Evolutionary conservation across 2,329 filamentous ascomycete genomes (phyloP).

Genomic region (Alternaria sp.): DNA sequence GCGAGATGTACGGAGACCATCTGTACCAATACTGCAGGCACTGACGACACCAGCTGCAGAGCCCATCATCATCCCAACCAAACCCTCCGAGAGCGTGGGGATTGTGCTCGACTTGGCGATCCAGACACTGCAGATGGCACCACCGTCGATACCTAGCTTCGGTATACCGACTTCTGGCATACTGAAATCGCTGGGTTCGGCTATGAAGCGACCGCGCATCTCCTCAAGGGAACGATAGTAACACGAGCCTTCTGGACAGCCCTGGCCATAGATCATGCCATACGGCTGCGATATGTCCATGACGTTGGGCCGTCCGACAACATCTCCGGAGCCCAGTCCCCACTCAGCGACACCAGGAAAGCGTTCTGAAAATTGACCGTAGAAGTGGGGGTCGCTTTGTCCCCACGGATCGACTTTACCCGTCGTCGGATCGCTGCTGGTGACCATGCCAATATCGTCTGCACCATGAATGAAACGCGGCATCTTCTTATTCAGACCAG

Average conservation of each 20-base stretch:
- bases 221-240: slow-evolving; percentile 81
- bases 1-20: slow-evolving; percentile 67
- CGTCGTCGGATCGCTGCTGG: slow-evolving; percentile 78
- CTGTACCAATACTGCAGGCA: slow-evolving; percentile 77
- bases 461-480: slow-evolving; percentile 86
- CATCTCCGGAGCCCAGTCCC: slow-evolving; percentile 78
- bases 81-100: slow-evolving; percentile 75
- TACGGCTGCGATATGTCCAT: slow-evolving; percentile 91
- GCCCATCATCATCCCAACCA: slow-evolving; percentile 83
- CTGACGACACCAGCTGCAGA: slow-evolving; percentile 85
- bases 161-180: slow-evolving; percentile 78
- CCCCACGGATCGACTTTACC: slow-evolving; percentile 86
- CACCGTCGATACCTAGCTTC: slow-evolving; percentile 72
- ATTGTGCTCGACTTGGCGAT: slow-evolving; percentile 83
- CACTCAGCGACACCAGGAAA: slow-evolving; percentile 78
- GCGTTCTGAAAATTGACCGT: slow-evolving; percentile 80
- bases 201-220: slow-evolving; percentile 78
- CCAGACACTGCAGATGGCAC: slow-evolving; percentile 84
- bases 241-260: slow-evolving; percentile 80
- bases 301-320: slow-evolving; percentile 80
- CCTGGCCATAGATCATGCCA: slow-evolving; percentile 86
- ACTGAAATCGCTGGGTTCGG: slow-evolving; percentile 66
- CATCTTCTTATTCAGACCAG: slow-evolving; percentile 71
- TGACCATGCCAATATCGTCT: slow-evolving; percentile 79
- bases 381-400: slow-evolving; percentile 75